Conservation (phyloP, 768 basidiomycete species). For the Phallus indusiatus region DNA sequence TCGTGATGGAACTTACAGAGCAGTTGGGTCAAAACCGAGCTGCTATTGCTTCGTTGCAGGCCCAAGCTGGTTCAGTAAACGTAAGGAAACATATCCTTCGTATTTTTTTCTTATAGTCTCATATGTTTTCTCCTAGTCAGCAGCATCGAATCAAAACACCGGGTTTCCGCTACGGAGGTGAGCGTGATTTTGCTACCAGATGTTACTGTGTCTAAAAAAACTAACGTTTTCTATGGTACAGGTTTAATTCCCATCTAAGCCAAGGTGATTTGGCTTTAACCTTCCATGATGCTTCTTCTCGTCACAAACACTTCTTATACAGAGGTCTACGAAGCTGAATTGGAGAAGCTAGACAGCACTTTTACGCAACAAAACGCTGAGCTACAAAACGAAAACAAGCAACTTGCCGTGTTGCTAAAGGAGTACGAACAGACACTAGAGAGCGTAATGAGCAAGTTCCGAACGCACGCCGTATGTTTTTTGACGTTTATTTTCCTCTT, state of each 20-base stretch:
- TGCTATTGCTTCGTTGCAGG: constrained; percentile 61
- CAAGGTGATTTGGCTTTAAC: constrained; percentile 44
- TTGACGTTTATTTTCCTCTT: not conserved
- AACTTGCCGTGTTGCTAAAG: constrained; percentile 80
- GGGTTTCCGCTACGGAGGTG: constrained; percentile 85
- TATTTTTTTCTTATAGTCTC: not conserved
- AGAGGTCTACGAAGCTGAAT: constrained; percentile 87
- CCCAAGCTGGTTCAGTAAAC: constrained; percentile 70
- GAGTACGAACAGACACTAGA: constrained; percentile 97
- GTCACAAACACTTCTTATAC: constrained; percentile 9
- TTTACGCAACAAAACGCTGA: constrained; percentile 76
- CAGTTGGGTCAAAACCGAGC: constrained; percentile 74
- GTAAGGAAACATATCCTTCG: constrained; percentile 29
- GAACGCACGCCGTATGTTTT: constrained; percentile 78
- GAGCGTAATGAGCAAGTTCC: constrained; percentile 85
- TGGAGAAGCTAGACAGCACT: constrained; percentile 79
- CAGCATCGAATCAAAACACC: constrained; percentile 82
- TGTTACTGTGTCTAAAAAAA: not conserved
- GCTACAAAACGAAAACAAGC: constrained; percentile 92
- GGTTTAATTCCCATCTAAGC: constrained; percentile 84
- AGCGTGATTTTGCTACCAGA: constrained; percentile 16
- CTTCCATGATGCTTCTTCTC: constrained; percentile 1
- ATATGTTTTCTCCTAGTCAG: constrained; percentile 40
- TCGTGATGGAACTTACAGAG: constrained; percentile 71
- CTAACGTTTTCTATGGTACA: constrained; percentile 15